Evolutionary conservation across 2,329 filamentous ascomycete genomes (phyloP), one percentile per base, ranked within the genome.

Genomic region (Trichophyton benhamiae): DNA sequence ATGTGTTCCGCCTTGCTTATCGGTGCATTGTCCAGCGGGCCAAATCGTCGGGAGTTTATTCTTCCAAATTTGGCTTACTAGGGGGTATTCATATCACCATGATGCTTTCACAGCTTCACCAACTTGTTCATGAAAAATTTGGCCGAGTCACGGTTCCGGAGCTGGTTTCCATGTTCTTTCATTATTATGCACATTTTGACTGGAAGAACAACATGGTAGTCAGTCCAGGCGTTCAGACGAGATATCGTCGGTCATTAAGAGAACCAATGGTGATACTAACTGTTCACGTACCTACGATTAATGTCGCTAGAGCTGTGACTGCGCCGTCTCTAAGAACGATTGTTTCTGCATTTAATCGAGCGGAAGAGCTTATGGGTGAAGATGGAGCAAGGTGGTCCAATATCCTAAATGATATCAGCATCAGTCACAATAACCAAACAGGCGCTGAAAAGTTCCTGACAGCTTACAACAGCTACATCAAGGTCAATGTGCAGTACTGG

Each of bases 401-500:
- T 0, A 73, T 85, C 42, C 67, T 82, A 22, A 65, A 66, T 27
- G 63, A 64, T 2, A 58, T 60, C 6, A 64, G 63, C 7, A 59
- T 58, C 48, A 63, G 49, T 33, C 20, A 22, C 3, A 38, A 60
- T 22, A 48, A 57, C 6, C 20, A 57, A 44, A 60, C 61, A 9
- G 72, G 74, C 3, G 59, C 63, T 0, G 76, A 79, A 2, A 49
- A 46, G 11, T 87, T 87, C 64, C 67, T 87, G 4, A 65, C 65
- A 0, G 67, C 72, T 0, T 82, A 82, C 68, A 78, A 75, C 60
- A 80, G 74, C 59, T 88, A 84, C 67, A 71, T 84, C 61, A 82
- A 81, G 66, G 78, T 88, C 59, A 81, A 85, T 61, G 77, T 83
- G 0, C 82, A 85, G 55, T 87, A 85, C 70, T 88, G 85, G 85